These are phyloP conservation scores for Cordyceps cicadae DNA, from an alignment of 2,329 filamentous ascomycete species.

Conservation along the genomic window DNA sequence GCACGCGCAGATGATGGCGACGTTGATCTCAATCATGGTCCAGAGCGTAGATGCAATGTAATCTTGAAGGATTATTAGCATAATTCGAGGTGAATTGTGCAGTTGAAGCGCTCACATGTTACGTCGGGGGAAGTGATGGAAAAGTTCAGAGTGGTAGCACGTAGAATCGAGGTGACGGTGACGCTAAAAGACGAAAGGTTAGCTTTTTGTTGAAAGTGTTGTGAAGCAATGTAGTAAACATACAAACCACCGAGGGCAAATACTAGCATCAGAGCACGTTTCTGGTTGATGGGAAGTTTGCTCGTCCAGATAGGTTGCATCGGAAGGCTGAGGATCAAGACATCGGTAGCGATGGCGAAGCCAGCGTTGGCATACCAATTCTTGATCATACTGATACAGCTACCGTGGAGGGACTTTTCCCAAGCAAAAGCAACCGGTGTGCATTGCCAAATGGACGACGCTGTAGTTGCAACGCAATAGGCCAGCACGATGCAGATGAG, in stretches of 20 bases:
- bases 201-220: background rate
- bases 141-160: slow-evolving; percentile 31
- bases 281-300: slow-evolving; percentile 33
- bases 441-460: slow-evolving; percentile 43
- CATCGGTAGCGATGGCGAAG: slow-evolving; percentile 38
- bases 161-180: slow-evolving; percentile 34
- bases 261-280: slow-evolving; percentile 32
- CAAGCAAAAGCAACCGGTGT: slow-evolving; percentile 38
- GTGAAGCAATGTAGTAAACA: slow-evolving; percentile 16
- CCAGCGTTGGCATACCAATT: slow-evolving; percentile 44
- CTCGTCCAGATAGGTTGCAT: slow-evolving; percentile 38
- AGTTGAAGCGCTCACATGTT: slow-evolving; percentile 23
- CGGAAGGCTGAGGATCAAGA: slow-evolving; percentile 38
- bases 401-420: slow-evolving; percentile 32
- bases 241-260: slow-evolving; percentile 36
- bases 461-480: slow-evolving; percentile 38
- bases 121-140: slow-evolving; percentile 30
- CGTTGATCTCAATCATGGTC: slow-evolving; percentile 32
- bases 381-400: slow-evolving; percentile 36
- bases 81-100: background rate
- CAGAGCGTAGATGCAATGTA: slow-evolving; percentile 30
- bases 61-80: slow-evolving; percentile 16
- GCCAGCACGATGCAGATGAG: slow-evolving; percentile 34
- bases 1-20: slow-evolving; percentile 32
- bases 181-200: slow-evolving; percentile 18